Evolutionary conservation across 495 filamentous ascomycete genomes (phyloP), one percentile per base, ranked within the genome.

Genomic region (Evernia prunastri): DNA sequence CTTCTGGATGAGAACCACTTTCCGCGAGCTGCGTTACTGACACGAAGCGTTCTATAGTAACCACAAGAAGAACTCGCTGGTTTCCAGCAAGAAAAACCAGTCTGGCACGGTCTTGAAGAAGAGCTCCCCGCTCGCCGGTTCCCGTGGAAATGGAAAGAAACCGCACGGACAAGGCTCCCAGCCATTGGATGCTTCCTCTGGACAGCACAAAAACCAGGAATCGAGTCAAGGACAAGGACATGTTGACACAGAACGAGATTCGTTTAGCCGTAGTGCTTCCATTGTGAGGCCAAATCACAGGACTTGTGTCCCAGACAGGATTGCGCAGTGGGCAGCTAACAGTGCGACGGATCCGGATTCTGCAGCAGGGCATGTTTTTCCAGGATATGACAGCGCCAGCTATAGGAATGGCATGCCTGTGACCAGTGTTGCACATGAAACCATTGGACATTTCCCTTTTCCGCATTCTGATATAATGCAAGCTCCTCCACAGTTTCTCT

Each of bases 271-370:
- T 51, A 45, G 18, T 33, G 27, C 63, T 47, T 65, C 66, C 36
- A 35, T 56, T 17, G 39, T 49, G 58, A 63, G 59, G 36, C 53
- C 60, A 49, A 56, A 62, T 13, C 63, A 56, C 49, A 64, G 58
- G 40, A 59, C 37, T 35, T 37, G 53, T 59, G 57, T 60, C 25
- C 51, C 58, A 36, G 59, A 51, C 7, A 36, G 39, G 49, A 66
- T 65, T 47, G 51, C 54, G 37, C 67, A 67, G 23, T 69, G 67
- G 67, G 67, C 65, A 17, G 67, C 62, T 58, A 29, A 65, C 49
- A 69, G 60, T 43, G 59, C 65, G 29, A 51, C 56, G 43, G 56
- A 49, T 53, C 60, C 65, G 37, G 47, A 60, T 27, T 33, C 60
- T 51, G 27, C 43, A 58, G 17, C 45, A 13, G 51, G 58, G 27